These are phyloP conservation scores for Sutorius australiensis DNA, from an alignment of 768 basidiomycete genomes.

Conservation along the genomic window DNA sequence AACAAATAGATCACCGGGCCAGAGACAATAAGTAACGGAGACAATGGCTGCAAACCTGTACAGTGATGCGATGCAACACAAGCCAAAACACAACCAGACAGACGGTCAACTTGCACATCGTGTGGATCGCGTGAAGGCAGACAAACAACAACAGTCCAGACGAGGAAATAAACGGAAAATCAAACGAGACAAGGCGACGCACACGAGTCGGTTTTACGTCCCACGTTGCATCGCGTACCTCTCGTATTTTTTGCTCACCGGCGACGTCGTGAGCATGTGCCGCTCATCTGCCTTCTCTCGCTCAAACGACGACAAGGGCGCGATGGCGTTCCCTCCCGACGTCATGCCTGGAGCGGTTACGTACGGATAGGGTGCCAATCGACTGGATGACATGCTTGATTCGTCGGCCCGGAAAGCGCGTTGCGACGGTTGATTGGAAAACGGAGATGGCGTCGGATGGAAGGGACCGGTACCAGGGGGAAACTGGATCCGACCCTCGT, in stretches of 20 bases:
- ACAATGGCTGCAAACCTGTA: not conserved
- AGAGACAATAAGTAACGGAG: constrained; percentile 14
- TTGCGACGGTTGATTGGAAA: constrained; percentile 27
- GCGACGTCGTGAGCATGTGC: constrained; percentile 44
- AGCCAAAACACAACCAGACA: not conserved
- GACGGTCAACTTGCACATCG: no score
- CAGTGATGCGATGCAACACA: constrained; percentile 3
- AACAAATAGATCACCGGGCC: not conserved
- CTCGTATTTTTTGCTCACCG: constrained; percentile 34
- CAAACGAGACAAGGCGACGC: not conserved
- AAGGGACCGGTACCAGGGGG: constrained; percentile 22
- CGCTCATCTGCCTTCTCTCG: constrained; percentile 53
- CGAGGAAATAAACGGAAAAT: not conserved
- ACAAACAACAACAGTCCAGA: constrained; percentile 2
- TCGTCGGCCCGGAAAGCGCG: constrained; percentile 37
- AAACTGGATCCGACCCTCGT: constrained; percentile 29
- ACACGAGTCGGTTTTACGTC: not conserved
- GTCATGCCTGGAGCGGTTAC: constrained; percentile 38
- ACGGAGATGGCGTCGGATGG: constrained; percentile 44
- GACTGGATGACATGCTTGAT: constrained; percentile 38
- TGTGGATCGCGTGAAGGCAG: not conserved
- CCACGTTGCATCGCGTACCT: constrained; percentile 27
- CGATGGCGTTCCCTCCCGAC: constrained; percentile 26
- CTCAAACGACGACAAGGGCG: constrained; percentile 46
- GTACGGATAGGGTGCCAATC: constrained; percentile 31